phyloP scores from a whole-genome alignment of 768 basidiomycete genomes.

The Tylopilus rubrobrunneus region DNA sequence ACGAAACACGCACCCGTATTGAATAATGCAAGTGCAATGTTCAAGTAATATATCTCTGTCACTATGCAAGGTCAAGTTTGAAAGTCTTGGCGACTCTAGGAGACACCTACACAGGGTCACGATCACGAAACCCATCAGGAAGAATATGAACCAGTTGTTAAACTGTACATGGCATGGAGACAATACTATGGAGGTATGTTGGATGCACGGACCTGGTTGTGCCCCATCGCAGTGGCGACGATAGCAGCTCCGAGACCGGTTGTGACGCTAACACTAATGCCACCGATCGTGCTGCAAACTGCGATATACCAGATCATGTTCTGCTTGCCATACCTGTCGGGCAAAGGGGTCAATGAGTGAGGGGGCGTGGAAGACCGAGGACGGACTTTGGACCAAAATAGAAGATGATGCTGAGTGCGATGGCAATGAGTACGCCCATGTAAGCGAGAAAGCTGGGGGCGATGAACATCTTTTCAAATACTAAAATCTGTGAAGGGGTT shows the following conservation, averaged over 20 bases:
- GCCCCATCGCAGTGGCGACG: constrained; percentile 68
- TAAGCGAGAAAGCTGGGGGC: constrained; percentile 79
- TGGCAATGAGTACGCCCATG: constrained; percentile 56
- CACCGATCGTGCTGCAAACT: constrained; percentile 96
- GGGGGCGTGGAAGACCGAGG: background rate
- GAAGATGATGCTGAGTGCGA: constrained; percentile 69
- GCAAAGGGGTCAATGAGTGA: background rate
- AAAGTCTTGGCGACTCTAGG: background rate
- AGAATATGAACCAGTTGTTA: constrained; percentile 89
- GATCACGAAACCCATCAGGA: constrained; percentile 77
- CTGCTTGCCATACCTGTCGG: constrained; percentile 72
- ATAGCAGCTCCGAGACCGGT: constrained; percentile 92
- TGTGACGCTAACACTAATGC: constrained; percentile 90
- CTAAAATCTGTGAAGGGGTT: constrained; percentile 62
- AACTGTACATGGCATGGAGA: constrained; percentile 48
- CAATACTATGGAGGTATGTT: background rate
- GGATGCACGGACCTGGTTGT: constrained; percentile 61
- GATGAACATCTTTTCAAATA: constrained; percentile 78
- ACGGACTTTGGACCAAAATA: constrained; percentile 76
- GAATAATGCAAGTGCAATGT: constrained; percentile 93
- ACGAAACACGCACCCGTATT: constrained; percentile 63
- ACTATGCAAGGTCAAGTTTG: constrained; percentile 39
- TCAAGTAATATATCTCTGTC: constrained; percentile 92
- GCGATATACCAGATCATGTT: constrained; percentile 95
- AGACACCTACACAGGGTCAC: constrained; percentile 67